A percentile compares a stretch with the other conserved stretches of the same genome.
Evolutionary conservation across 106 monocot genomes (phyloP).

Genomic region (Dendrobium chrysotoxum): DNA sequence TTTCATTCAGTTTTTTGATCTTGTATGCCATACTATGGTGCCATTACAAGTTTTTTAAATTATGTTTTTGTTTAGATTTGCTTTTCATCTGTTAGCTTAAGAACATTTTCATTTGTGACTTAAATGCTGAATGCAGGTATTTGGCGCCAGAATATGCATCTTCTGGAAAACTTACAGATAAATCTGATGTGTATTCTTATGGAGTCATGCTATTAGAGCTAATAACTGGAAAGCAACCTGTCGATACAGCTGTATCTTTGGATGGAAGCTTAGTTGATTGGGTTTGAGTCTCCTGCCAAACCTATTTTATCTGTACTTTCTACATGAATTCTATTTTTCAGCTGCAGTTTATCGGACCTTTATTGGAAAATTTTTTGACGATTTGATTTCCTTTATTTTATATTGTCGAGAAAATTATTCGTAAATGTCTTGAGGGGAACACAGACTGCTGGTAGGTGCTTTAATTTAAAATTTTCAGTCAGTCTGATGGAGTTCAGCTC

Average conservation of each 20-base stretch:
- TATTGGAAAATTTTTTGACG: background rate
- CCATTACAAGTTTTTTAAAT: too few relatives aligned
- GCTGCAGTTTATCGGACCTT: background rate
- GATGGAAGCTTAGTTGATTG: conserved; percentile 33
- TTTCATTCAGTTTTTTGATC: too few relatives aligned
- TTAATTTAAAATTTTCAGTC: background rate
- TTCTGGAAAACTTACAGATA: conserved; percentile 42
- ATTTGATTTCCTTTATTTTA: background rate
- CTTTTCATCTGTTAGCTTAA: too few relatives aligned
- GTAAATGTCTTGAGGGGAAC: background rate
- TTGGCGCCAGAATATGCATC: conserved; percentile 48
- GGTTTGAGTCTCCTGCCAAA: conserved; percentile 12
- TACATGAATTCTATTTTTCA: background rate
- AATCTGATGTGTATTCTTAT: conserved; percentile 48
- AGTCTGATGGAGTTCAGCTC: background rate
- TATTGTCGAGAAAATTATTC: background rate
- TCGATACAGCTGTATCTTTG: conserved; percentile 14
- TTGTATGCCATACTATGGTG: too few relatives aligned
- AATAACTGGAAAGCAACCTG: conserved; percentile 41
- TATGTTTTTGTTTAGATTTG: too few relatives aligned
- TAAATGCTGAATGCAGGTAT: conserved; percentile 23
- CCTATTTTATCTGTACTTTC: background rate
- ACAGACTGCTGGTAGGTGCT: background rate
- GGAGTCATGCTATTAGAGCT: conserved; percentile 51
- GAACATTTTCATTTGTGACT: background rate